phyloP scores from a whole-genome alignment of 2,329 filamentous ascomycete genomes.

The Delphinella strobiligena region DNA sequence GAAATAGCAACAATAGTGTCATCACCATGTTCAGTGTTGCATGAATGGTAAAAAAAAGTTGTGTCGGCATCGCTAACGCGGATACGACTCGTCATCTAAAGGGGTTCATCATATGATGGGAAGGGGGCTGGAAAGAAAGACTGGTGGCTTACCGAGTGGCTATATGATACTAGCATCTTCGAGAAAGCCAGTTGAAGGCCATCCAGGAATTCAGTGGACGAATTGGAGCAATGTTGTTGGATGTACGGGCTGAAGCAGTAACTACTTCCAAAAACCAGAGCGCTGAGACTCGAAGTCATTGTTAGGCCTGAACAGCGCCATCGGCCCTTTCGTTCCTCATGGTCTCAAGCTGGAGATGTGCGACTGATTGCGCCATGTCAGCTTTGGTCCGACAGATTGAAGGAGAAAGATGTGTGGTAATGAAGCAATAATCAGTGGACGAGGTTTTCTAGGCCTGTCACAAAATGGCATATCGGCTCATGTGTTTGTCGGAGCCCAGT shows the following conservation, averaged over 20 bases:
- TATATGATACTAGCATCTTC: not conserved
- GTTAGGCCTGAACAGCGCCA: not conserved
- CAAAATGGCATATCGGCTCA: constrained; percentile 19
- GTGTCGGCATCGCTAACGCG: constrained; percentile 26
- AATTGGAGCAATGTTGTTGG: constrained; percentile 9
- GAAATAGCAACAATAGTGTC: not conserved
- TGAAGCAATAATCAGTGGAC: constrained; percentile 23
- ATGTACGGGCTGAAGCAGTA: too few species aligned
- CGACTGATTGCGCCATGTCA: not conserved
- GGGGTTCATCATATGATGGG: constrained; percentile 20
- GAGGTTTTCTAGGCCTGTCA: constrained; percentile 34
- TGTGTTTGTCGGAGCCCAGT: constrained; percentile 15
- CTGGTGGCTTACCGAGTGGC: too few species aligned
- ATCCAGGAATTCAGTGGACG: constrained; percentile 25
- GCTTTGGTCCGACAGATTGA: not conserved
- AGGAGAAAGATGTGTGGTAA: not conserved
- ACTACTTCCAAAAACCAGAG: too few species aligned
- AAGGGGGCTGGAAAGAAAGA: constrained; percentile 7
- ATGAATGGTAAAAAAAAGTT: constrained; percentile 26
- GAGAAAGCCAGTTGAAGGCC: constrained; percentile 15
- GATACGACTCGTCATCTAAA: constrained; percentile 29
- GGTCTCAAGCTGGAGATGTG: not conserved
- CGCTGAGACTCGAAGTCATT: not conserved
- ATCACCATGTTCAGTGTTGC: constrained; percentile 9
- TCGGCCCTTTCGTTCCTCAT: not conserved